Base-by-base conservation (phyloP, 805 yeast genomes). In the Metschnikowia kunwiensis region DNA sequence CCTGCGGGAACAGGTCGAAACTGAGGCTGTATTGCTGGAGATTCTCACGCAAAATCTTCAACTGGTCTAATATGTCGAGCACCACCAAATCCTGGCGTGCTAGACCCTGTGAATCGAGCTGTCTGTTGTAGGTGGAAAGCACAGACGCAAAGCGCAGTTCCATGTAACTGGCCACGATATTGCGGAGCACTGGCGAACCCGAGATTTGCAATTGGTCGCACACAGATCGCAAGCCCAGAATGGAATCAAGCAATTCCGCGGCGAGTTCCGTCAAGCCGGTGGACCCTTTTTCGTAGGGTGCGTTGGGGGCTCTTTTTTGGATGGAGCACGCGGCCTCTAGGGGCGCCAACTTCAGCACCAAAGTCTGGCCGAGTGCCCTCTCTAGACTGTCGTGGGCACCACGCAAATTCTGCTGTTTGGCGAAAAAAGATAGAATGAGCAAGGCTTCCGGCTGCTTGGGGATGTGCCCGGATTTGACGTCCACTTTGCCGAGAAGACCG, bases 271-370 rank as follows among this genome's bases (percentile, higher is more conserved):
- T 62, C 22, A 83, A 70, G 7, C 86, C 83, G 56, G 72, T 78
- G 33, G 74, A 70, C 4, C 80, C 86, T 54, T 69, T 76, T 53
- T 75, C 80, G 57, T 75, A 84, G 1, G 77, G 82, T 8, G 63
- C 68, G 28, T 51, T 54, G 9, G 51, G 39, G 3, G 41, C 46
- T 4, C 60, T 27, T 41, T 63, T 70, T 18, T 58, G 56, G 25
- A 70, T 68, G 46, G 63, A 63, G 13, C 76, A 73, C 34, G 66
- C 65, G 1, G 74, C 67, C 30, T 72, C 78, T 25, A 72, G 43
- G 9, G 67, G 65, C 5, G 42, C 37, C 30, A 46, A 25, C 12
- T 24, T 26, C 32, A n/a, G 38, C 21, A 24, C 12, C 10, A 48
- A 14, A 5, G 30, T 28, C 23, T 27, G 39, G 18, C 32, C 34